Evolutionary conservation across 306 rosid genomes (phyloP).

Genomic region (Castanospermum australe): DNA sequence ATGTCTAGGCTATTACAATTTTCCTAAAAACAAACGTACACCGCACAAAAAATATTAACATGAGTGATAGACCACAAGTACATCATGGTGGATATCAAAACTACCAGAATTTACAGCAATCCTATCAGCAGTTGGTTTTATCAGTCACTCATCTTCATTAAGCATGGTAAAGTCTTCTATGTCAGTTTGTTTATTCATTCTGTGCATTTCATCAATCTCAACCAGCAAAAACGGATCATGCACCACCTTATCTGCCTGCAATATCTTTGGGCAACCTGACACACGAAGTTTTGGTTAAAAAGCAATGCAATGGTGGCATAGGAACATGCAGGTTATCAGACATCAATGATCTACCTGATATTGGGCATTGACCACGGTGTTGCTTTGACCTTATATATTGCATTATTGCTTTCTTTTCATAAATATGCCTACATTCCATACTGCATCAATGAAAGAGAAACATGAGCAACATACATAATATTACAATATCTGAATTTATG

Average conservation of each 20-base stretch:
- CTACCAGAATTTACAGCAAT: constrained; percentile 19
- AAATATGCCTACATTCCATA: constrained; percentile 74
- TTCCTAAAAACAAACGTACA: neutral
- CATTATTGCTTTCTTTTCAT: constrained; percentile 58
- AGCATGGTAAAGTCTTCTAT: constrained; percentile 75
- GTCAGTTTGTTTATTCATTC: constrained; percentile 39
- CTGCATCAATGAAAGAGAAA: constrained; percentile 49
- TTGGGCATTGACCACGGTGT: constrained; percentile 51
- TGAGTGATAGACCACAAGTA: neutral
- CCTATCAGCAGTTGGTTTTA: constrained; percentile 20
- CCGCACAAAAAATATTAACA: constrained; percentile 17
- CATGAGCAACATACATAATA: constrained; percentile 2
- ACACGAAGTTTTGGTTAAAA: constrained; percentile 25
- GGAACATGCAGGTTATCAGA: constrained; percentile 3
- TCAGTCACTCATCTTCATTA: constrained; percentile 46
- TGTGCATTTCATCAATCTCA: constrained; percentile 76
- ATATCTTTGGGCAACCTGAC: constrained; percentile 69
- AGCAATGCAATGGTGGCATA: neutral
- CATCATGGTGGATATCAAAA: neutral
- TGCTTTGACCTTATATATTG: constrained; percentile 42
- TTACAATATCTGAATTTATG: neutral
- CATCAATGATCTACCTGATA: constrained; percentile 55
- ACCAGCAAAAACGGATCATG: constrained; percentile 57
- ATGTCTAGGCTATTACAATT: neutral
- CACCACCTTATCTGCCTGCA: constrained; percentile 45